A percentile compares a stretch with the other conserved stretches of the same genome.
Conservation (phyloP, 2,329 filamentous ascomycete species). For the Dichotomopilus funicola region DNA sequence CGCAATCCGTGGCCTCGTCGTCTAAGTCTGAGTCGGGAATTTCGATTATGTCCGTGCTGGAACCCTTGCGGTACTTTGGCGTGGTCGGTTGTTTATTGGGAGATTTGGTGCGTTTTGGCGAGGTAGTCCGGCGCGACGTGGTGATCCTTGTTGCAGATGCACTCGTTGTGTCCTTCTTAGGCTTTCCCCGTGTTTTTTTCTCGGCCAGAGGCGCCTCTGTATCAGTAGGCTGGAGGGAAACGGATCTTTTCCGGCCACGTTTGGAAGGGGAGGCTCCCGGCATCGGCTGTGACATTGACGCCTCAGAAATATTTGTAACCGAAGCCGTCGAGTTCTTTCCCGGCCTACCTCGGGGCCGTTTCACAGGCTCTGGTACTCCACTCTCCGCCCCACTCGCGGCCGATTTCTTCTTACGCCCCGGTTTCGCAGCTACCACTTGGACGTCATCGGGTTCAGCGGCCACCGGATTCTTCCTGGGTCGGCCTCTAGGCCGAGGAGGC, state of each 20-base stretch:
- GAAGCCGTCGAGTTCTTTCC: conserved; percentile 27
- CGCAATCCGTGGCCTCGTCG: conserved; percentile 33
- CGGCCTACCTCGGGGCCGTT: conserved; percentile 26
- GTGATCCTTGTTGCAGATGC: conserved; percentile 3
- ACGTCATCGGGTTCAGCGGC: not conserved
- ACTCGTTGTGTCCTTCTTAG: conserved; percentile 23
- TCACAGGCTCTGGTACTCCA: conserved; percentile 8
- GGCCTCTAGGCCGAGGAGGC: conserved; percentile 25
- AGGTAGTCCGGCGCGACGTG: not conserved
- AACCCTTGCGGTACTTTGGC: conserved; percentile 23
- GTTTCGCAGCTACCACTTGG: not conserved
- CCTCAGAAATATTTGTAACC: not conserved
- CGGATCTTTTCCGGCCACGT: not conserved
- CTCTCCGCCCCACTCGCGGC: not conserved
- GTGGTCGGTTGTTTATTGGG: conserved; percentile 20
- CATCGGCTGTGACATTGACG: too few relatives aligned
- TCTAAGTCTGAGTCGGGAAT: conserved; percentile 48
- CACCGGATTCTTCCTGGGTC: conserved; percentile 29
- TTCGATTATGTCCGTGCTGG: conserved; percentile 32
- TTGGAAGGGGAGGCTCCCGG: not conserved
- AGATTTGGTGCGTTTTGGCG: conserved; percentile 4
- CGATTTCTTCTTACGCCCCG: not conserved
- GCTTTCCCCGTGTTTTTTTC: conserved; percentile 24
- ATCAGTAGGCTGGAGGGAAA: not conserved
- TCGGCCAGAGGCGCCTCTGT: conserved; percentile 4